Evolutionary conservation across 441 rosid species (phyloP).

Genomic region (Hypseocharis bilobata): DNA sequence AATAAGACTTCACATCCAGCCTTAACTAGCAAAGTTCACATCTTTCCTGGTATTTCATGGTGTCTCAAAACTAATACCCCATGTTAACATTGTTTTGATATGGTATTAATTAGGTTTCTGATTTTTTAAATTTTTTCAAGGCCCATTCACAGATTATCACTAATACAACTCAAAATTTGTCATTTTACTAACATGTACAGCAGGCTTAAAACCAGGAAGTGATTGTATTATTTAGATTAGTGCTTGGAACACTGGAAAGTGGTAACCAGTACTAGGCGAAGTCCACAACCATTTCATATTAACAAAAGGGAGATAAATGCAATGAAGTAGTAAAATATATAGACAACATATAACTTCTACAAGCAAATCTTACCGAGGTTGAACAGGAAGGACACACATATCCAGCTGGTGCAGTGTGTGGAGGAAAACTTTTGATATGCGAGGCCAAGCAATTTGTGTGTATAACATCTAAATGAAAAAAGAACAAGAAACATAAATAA

Average conservation of each 20-base stretch:
- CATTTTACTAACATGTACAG: background rate
- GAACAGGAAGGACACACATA: conserved; percentile 78
- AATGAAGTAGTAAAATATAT: background rate
- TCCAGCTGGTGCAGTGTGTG: conserved; percentile 94
- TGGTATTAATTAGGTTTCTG: background rate
- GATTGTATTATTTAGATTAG: too few species aligned
- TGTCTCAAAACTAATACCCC: too few species aligned
- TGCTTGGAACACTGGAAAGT: background rate
- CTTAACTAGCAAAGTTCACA: background rate
- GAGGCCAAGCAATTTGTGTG: conserved; percentile 84
- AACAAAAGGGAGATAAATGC: background rate
- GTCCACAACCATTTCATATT: background rate
- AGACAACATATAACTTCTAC: background rate
- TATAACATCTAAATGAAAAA: conserved; percentile 52
- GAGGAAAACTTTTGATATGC: conserved; percentile 75
- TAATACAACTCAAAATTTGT: background rate
- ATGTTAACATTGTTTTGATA: background rate
- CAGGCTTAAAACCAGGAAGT: too few species aligned
- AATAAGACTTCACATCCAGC: background rate
- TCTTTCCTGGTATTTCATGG: too few species aligned
- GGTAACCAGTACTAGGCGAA: background rate
- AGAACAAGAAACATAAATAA: too few species aligned
- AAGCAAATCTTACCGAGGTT: conserved; percentile 50
- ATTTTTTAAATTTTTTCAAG: background rate
- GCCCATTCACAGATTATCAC: background rate